These are phyloP conservation scores for Capsicum rhomboideum DNA, from an alignment of 257 asterid genomes.

Conservation along the genomic window DNA sequence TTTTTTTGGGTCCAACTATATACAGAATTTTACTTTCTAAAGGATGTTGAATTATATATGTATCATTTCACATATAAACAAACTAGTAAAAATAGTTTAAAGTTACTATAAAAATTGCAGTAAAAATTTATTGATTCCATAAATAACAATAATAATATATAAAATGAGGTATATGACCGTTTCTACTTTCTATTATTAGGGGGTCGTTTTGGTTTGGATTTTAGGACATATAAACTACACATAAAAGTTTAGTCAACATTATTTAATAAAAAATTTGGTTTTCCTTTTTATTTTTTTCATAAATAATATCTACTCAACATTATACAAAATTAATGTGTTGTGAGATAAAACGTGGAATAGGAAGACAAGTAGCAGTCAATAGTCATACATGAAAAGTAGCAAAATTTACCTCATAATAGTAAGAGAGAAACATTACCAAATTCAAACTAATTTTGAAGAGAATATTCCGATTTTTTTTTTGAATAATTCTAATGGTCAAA, in stretches of 20 bases:
- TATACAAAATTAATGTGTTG: background rate
- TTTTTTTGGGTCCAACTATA: too few relatives aligned
- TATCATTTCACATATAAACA: background rate
- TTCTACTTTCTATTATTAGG: background rate
- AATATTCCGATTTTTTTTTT: too few relatives aligned
- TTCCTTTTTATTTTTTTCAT: background rate
- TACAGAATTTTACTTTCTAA: background rate
- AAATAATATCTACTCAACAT: background rate
- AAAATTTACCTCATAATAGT: background rate
- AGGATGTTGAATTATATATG: background rate
- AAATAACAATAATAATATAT: background rate
- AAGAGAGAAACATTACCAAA: too few relatives aligned
- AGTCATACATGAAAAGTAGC: background rate
- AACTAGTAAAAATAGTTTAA: background rate
- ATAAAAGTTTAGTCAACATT: background rate
- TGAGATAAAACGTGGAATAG: background rate
- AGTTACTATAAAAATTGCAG: background rate
- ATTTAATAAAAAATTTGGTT: background rate
- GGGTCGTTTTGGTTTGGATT: background rate
- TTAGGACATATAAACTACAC: background rate
- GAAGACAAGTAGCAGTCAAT: background rate
- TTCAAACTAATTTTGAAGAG: too few relatives aligned
- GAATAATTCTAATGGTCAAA: background rate
- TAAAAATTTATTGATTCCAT: background rate
- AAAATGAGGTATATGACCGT: background rate